Conservation (phyloP, 305 asterid genomes). For the Fraxinus xanthoxyloides region DNA sequence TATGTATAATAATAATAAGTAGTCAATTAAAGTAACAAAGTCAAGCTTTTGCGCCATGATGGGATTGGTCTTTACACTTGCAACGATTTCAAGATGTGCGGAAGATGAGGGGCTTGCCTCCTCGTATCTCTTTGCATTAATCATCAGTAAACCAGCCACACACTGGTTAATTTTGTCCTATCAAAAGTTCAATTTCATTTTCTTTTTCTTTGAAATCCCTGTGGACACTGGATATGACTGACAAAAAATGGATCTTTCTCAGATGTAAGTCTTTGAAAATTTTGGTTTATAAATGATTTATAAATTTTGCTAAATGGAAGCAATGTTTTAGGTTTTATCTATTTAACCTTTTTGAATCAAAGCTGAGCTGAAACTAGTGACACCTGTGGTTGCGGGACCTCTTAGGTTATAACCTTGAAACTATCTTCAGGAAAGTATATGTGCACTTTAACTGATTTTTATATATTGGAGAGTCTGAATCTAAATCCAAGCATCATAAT, state of each 20-base stretch:
- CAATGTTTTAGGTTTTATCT: background rate
- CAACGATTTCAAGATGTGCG: too few species aligned
- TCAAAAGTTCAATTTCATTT: background rate
- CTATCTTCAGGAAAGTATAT: background rate
- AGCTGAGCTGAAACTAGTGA: background rate
- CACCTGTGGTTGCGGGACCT: background rate
- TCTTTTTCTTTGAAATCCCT: background rate
- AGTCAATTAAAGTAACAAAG: too few species aligned
- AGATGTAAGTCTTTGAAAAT: background rate
- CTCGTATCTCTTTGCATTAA: background rate
- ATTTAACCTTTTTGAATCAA: background rate
- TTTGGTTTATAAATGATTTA: background rate
- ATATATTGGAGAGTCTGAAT: background rate
- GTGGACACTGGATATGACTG: background rate
- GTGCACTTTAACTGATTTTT: background rate
- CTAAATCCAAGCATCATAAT: background rate
- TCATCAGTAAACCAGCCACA: background rate
- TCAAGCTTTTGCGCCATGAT: too few species aligned
- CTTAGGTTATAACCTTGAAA: background rate
- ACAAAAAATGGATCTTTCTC: background rate
- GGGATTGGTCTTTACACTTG: too few species aligned
- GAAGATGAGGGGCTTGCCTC: too few species aligned
- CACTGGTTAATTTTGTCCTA: background rate
- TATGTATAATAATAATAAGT: too few species aligned
- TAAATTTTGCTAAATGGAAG: background rate